phyloP scores from a whole-genome alignment of 2,329 filamentous ascomycete species.

The Aspergillus sergii region DNA sequence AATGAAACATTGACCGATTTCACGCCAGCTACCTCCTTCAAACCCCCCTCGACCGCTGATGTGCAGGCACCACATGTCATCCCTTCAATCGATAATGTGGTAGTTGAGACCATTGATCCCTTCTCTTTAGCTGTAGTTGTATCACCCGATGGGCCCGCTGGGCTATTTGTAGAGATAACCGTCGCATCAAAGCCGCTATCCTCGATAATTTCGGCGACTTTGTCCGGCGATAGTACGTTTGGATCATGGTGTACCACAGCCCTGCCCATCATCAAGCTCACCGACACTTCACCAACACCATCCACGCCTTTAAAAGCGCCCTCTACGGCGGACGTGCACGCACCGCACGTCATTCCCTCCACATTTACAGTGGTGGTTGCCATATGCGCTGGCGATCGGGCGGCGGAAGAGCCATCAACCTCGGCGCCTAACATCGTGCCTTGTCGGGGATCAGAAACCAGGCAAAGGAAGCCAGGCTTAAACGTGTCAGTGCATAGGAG shows the following conservation, averaged over 20 bases:
- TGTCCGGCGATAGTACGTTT: conserved; percentile 69
- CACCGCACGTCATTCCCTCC: conserved; percentile 84
- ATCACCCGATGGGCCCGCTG: conserved; percentile 51
- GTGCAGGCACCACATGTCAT: conserved; percentile 94
- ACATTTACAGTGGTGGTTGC: conserved; percentile 89
- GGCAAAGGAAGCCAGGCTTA: conserved; percentile 15
- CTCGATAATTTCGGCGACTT: conserved; percentile 83
- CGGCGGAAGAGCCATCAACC: conserved; percentile 14
- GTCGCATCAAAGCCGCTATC: conserved; percentile 90
- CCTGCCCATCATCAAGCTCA: conserved; percentile 92
- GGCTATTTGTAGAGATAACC: conserved; percentile 79
- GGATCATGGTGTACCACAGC: conserved; percentile 93
- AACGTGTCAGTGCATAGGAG: conserved; percentile 22
- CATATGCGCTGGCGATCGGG: conserved; percentile 61
- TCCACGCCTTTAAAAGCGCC: conserved; percentile 80
- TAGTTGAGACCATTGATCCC: conserved; percentile 56
- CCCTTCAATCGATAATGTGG: conserved; percentile 76
- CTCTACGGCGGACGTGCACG: conserved; percentile 95
- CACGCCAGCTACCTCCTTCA: conserved; percentile 73
- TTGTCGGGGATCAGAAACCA: conserved; percentile 18
- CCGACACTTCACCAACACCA: conserved; percentile 82
- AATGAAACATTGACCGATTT: conserved; percentile 79
- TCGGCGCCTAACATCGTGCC: conserved; percentile 23
- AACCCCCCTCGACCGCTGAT: conserved; percentile 78
- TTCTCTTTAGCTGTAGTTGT: conserved; percentile 37